Evolutionary conservation across 257 asterid genomes (phyloP).

Genomic region (Solanum paucissectum): DNA sequence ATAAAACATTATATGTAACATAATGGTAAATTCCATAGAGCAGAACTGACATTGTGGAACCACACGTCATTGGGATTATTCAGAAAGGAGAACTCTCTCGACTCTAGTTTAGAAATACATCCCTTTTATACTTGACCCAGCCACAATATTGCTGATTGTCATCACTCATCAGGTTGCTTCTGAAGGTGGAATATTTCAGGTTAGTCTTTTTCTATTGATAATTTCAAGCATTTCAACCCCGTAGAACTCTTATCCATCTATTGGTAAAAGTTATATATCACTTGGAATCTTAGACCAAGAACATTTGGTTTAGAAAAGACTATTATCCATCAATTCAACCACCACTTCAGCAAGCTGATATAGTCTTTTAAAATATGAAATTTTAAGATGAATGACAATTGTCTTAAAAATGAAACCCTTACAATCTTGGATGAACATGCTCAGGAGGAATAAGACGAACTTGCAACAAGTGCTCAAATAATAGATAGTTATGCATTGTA

Average conservation of each 20-base stretch:
- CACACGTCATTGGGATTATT: background rate
- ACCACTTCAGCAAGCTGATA: background rate
- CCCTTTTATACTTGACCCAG: background rate
- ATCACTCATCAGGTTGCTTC: background rate
- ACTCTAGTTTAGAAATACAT: background rate
- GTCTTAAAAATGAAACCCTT: slow-evolving; percentile 11
- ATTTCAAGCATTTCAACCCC: background rate
- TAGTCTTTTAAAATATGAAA: background rate
- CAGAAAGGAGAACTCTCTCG: background rate
- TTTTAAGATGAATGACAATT: background rate
- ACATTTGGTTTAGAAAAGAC: background rate
- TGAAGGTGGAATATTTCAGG: background rate
- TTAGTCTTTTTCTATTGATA: background rate
- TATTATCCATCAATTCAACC: background rate
- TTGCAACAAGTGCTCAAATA: slow-evolving; percentile 80
- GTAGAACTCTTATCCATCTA: background rate
- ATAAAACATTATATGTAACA: background rate
- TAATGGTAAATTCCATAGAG: background rate
- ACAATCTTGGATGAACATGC: slow-evolving; percentile 70
- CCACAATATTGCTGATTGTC: background rate
- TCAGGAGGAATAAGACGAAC: slow-evolving; percentile 66
- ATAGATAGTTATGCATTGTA: slow-evolving; percentile 79
- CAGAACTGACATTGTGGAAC: background rate
- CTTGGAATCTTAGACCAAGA: background rate
- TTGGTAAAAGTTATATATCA: background rate